Percentiles rank a stretch among this genome's conserved stretches.
Conservation (phyloP, 2,329 filamentous ascomycete species). For the Monascus ruber region DNA sequence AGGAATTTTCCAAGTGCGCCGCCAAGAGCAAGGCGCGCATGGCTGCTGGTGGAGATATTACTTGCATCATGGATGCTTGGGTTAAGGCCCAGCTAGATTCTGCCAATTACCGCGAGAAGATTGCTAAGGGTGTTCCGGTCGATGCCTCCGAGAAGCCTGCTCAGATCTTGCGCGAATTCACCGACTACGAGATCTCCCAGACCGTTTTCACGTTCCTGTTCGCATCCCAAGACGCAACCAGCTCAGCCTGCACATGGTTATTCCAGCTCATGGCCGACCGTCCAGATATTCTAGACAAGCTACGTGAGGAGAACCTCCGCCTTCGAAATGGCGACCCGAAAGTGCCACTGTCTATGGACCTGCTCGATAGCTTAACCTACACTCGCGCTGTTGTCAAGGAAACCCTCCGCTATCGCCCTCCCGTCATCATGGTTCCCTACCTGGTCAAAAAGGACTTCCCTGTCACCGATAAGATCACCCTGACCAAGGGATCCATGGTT, state of each 20-base stretch:
- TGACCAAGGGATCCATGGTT: conserved; percentile 90
- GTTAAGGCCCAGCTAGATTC: conserved; percentile 79
- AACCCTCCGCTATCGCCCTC: conserved; percentile 84
- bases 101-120: conserved; percentile 65
- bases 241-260: conserved; percentile 84
- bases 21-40: conserved; percentile 89
- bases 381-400: conserved; percentile 88
- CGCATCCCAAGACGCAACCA: conserved; percentile 93
- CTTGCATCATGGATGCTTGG: conserved; percentile 95
- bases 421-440: conserved; percentile 95
- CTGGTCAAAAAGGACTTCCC: conserved; percentile 91
- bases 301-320: conserved; percentile 80
- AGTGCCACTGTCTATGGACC: conserved; percentile 63
- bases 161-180: conserved; percentile 73
- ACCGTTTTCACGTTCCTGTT: conserved; percentile 95
- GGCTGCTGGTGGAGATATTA: conserved; percentile 72
- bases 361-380: conserved; percentile 79
- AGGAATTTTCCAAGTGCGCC: conserved; percentile 81
- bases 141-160: conserved; percentile 68
- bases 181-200: conserved; percentile 81
- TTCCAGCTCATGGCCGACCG: conserved; percentile 91
- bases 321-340: conserved; percentile 64
- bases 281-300: conserved; percentile 79
- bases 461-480: conserved; percentile 76
- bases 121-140: conserved; percentile 58